Base-by-base conservation (phyloP, 352 stramenopile species). In the Phytopythium oedochilum region DNA sequence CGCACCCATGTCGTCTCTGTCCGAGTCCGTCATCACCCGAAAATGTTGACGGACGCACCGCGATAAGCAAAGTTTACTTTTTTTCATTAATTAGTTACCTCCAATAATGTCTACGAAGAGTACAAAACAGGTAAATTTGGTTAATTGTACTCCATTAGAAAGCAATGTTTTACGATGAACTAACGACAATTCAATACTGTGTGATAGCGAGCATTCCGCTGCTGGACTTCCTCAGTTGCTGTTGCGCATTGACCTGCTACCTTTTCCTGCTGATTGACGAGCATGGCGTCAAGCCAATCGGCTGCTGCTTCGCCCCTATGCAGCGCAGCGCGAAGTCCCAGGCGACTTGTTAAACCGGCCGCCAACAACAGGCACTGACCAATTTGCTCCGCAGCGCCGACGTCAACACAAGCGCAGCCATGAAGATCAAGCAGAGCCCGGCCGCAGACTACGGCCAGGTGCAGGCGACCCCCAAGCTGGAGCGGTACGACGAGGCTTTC, bases 391-490 rank as follows among this genome's bases (percentile, higher is more conserved):
- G 39, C 17, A 11, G 32, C 5, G 32, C 7, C 10, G 32, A n/a
- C 12, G 38, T 5, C 2, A n/a, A 26, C 38, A 26, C n/a, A 11
- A 28, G 39, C n/a, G 29, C 51, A 35, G 46, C 57, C 36, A 68
- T 70, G 65, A 59, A 69, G 39, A 43, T 55, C 53, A 44, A 22
- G 20, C 46, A 53, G 54, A 70, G 61, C 47, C 64, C 64, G 15
- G 52, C 17, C 8, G 18, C 61, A 36, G 46, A 51, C 46, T 70
- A 64, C 50, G 55, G 20, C 9, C n/a, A 67, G 36, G 53, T 64
- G 49, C 61, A 61, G n/a, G 17, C 61, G 36, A 70, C 61, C 36
- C 61, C 61, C 34, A 61, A 61, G 31, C 40, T 73, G 17, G 59
- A 70, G 3, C 57, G 64, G 65, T 70, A 53, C 18, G 60, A 58